Percentiles rank a stretch among this genome's conserved stretches.
phyloP scores from a whole-genome alignment of 2,329 filamentous ascomycete genomes.

The Chaetomiaceae sp. region DNA sequence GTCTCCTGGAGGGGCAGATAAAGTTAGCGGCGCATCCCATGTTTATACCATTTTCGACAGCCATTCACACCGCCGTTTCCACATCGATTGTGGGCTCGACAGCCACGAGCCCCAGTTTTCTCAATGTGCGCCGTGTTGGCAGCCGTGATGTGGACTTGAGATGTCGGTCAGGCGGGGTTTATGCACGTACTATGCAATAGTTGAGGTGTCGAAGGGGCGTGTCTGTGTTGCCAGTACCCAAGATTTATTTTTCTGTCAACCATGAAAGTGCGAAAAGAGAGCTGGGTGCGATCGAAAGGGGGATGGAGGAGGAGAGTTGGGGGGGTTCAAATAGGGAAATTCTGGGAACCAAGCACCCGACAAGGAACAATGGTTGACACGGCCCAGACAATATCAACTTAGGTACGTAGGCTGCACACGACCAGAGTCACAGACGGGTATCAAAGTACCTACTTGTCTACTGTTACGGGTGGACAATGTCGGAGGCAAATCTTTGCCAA shows the following conservation, averaged over 20 bases:
- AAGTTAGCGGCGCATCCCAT: constrained; percentile 22
- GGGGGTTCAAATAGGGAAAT: constrained; percentile 17
- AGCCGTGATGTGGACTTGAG: background rate
- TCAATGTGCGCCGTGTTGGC: constrained; percentile 10
- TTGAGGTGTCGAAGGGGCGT: background rate
- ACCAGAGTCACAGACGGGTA: constrained; percentile 4
- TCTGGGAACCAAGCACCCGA: background rate
- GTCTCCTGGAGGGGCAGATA: constrained; percentile 21
- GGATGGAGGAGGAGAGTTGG: background rate
- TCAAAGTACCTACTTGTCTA: too few species aligned
- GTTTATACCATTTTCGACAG: constrained; percentile 8
- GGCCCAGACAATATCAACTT: constrained; percentile 7
- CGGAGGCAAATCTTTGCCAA: constrained; percentile 2
- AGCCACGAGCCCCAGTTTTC: constrained; percentile 13
- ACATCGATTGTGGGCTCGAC: constrained; percentile 8
- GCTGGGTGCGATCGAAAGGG: background rate
- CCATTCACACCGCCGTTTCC: constrained; percentile 20
- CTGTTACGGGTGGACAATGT: constrained; percentile 6
- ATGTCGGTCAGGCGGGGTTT: background rate
- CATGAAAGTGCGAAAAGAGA: background rate
- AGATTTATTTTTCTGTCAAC: background rate
- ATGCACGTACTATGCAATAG: background rate
- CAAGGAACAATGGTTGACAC: constrained; percentile 9
- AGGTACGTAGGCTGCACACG: too few species aligned
- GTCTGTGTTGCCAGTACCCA: constrained; percentile 1